Base-by-base conservation (phyloP, 2,329 filamentous ascomycete species). In the Epichloe brachyelytri region DNA sequence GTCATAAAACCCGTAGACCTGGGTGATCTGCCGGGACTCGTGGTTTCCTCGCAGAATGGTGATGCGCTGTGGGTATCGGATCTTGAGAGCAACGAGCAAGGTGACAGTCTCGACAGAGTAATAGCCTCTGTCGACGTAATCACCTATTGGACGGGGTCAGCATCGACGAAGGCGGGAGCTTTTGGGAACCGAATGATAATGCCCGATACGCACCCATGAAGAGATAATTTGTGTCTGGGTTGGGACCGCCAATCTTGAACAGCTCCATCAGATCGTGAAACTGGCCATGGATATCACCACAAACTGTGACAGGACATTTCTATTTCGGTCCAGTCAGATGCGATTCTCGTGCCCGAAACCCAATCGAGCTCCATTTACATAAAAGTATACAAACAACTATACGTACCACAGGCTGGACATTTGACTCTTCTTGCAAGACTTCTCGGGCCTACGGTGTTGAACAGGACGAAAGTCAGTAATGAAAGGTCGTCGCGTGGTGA, bases 231-330 rank as follows among this genome's bases (percentile, higher is more conserved):
- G 93, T 97, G 71, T 98, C 93, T 59, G 93, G 93, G 67, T 95
- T 96, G 54, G 90, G 89, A 50, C 93, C 93, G 60, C 93, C 93
- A 69, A 98, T 97, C 75, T 95, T 94, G 80, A 98, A 98, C 50
- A 98, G 82, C 74, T 98, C 93, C 89, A 98, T 97, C 69, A 98
- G 73, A 66, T 98, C 93, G 71, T 97, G 91, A 69, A 97, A 97
- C 72, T 98, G 93, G 59, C 93, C 93, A 71, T 98, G 93, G 67
- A 98, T 98, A 72, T 98, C 93, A 68, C 93, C 93, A 70, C 93
- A 97, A 56, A 98, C 93, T 51, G 93, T 98, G 59, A 97, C 93
- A 43, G 93, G 93, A 69, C 91, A 97, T 91, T 96, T 96, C 86
- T 90, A 57, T 19, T 30, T 41, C 17, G 5, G 17, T 41, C 12